A percentile compares a stretch with the other conserved stretches of the same genome.
Conservation (phyloP, 352 stramenopile genomes). For the Pythium phragmiticola region DNA sequence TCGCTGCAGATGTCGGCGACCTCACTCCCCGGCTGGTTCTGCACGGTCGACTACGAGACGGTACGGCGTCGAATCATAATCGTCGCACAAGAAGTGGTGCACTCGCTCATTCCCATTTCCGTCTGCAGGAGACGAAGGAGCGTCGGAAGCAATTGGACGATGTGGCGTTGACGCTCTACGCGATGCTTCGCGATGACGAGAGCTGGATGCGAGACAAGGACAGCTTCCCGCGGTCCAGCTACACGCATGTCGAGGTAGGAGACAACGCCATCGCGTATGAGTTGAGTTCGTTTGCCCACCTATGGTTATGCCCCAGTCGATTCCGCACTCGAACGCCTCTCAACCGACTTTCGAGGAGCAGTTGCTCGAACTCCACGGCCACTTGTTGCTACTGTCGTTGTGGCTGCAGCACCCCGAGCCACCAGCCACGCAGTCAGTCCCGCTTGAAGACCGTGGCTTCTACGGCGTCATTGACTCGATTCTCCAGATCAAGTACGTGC, state of each 20-base stretch:
- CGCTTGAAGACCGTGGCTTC: slow-evolving; percentile 66
- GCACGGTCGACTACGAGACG: slow-evolving; percentile 47
- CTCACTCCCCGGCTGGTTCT: slow-evolving; percentile 68
- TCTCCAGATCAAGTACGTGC: slow-evolving; percentile 61
- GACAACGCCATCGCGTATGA: neutral
- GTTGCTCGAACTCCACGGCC: slow-evolving; percentile 53
- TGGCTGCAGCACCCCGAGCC: slow-evolving; percentile 79
- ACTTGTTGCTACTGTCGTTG: slow-evolving; percentile 63
- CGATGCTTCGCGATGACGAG: slow-evolving; percentile 65
- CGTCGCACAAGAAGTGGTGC: slow-evolving; percentile 1
- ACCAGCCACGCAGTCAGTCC: slow-evolving; percentile 59
- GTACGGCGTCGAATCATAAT: slow-evolving; percentile 23
- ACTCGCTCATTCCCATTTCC: neutral
- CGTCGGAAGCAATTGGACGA: slow-evolving; percentile 50
- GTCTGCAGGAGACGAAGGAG: slow-evolving; percentile 38
- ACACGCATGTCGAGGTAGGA: slow-evolving; percentile 64
- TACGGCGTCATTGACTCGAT: slow-evolving; percentile 75
- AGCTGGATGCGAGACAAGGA: slow-evolving; percentile 80
- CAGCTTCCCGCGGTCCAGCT: slow-evolving; percentile 75
- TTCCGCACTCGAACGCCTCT: slow-evolving; percentile 33
- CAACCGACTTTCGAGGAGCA: slow-evolving; percentile 29
- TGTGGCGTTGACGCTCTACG: slow-evolving; percentile 51
- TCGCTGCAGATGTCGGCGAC: slow-evolving; percentile 47
- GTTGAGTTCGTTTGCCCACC: neutral
- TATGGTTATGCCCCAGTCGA: slow-evolving; percentile 26